phyloP scores from a whole-genome alignment of 2,329 filamentous ascomycete species.

The Hansfordia pulvinata region DNA sequence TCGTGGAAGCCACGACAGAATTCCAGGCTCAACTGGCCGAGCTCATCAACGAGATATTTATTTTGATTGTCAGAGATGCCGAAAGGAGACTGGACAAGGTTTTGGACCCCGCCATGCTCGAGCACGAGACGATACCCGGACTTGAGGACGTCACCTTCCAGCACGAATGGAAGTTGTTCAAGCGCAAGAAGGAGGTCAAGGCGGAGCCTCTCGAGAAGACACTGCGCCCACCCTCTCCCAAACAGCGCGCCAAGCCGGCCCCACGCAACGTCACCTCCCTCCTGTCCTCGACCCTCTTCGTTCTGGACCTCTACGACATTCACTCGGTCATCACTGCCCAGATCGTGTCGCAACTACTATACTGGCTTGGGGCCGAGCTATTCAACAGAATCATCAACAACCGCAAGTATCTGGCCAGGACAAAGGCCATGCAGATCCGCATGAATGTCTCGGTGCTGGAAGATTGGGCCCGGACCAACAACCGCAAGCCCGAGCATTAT shows the following conservation, averaged over 20 bases:
- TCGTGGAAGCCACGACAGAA: constrained; percentile 68
- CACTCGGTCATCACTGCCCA: constrained; percentile 93
- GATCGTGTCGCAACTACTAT: constrained; percentile 82
- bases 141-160: constrained; percentile 96
- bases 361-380: constrained; percentile 91
- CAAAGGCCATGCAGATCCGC: constrained; percentile 98
- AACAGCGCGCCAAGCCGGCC: constrained; percentile 79
- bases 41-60: constrained; percentile 95
- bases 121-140: constrained; percentile 94
- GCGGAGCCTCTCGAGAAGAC: constrained; percentile 83
- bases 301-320: constrained; percentile 96
- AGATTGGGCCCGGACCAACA: constrained; percentile 91
- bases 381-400: constrained; percentile 98
- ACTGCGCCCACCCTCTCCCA: constrained; percentile 84
- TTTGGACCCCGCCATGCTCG: constrained; percentile 82
- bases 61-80: constrained; percentile 90
- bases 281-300: constrained; percentile 89
- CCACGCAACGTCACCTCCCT: constrained; percentile 93
- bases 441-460: constrained; percentile 96
- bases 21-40: constrained; percentile 92
- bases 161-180: constrained; percentile 97
- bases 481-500: constrained; percentile 87
- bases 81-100: constrained; percentile 95
- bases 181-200: constrained; percentile 79
- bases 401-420: constrained; percentile 82